Base-by-base conservation (phyloP, 805 yeast species). In the Candida sonorensis region DNA sequence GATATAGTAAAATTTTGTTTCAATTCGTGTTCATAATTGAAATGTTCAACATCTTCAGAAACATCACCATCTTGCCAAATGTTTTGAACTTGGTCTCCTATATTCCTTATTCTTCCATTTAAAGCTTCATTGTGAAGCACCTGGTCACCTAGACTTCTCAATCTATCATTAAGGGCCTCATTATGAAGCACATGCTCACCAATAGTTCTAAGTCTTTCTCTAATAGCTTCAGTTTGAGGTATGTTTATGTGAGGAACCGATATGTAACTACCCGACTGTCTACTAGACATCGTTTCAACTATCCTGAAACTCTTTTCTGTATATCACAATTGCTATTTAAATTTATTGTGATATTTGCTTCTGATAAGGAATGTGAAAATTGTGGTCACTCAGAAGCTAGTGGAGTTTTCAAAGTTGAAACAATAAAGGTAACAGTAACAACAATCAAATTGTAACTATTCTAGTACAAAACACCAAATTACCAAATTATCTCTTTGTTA, bases 11-110 rank as follows among this genome's bases (percentile, higher is more conserved):
- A 64, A 39, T 79, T 76, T 44, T 85, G 66, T 37, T 74, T 75
- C 37, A 83, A 59, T 28, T 77, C 82, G 50, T 80, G 87, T 43
- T 79, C 78, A 51, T 83, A 82, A 34, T 74, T 73, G 62, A 82
- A 80, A 45, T 77, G 81, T 41, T 81, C 87, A 10, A 80, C 75
- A 8, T 69, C 69, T 43, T 77, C 81, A 3, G 58, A 53, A 38
- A 60, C 69, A 35, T 71, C 69, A 31, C 66, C 73, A 26, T 69
- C 62, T 21, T 44, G 52, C 47, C 58, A 56, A 21, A 55, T 44
- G 20, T 54, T 59, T 27, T 49, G 50, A 8, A 49, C 51, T 18
- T 50, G 56, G n/a, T 50, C 49, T 3, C 61, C 46, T 7, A 49
- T 29, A 9, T 34, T 36, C 32, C 54, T 36, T 26, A 49, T 40